Base-by-base conservation (phyloP, 2,329 filamentous ascomycete genomes). In the Cladosporium halotolerans region DNA sequence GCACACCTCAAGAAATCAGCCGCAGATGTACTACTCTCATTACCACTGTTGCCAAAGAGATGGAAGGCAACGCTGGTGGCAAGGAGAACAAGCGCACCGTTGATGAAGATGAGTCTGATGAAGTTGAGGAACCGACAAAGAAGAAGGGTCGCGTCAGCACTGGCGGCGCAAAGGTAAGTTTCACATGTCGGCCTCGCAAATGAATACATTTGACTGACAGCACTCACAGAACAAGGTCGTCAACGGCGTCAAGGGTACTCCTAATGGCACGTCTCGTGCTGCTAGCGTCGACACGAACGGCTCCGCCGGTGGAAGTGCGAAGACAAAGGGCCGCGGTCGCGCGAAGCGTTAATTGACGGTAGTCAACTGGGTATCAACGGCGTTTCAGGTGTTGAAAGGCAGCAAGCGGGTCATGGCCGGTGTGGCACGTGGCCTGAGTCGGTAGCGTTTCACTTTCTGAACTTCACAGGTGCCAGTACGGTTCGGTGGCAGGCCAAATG, bases 41-140 rank as follows among this genome's bases (percentile, higher is more conserved):
- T 58, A 95, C 92, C 34, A 95, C 93, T 0, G 89, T 99, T 45
- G 88, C 93, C 49, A 87, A 93, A 71, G 93, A 99, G 72, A 96
- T 96, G 70, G 92, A 96, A 67, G 84, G 63, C 32, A 55, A 52
- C 39, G 68, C 63, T 16, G 58, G 86, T 34, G 72, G 76, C 55
- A 76, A 76, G 31, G 70, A 74, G 58, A 78, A 80, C 34, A 93
- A 93, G 75, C 83, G 89, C 61, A 74, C 75, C 2, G 86, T 87
- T 6, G 86, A 89, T 56, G 89, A 93, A 48, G 89, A 91, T 53
- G 88, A 93, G 62, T 82, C 91, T 50, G 79, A 93, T 51, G 88
- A 88, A 41, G 83, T 87, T 69, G 60, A 59, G 19, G 60, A 62
- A 52, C 89, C 90, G n/a, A 84, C 85, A 1, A 96, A 95, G 81